Evolutionary conservation across 2,329 filamentous ascomycete species (phyloP).

Genomic region (Ilyonectria robusta): DNA sequence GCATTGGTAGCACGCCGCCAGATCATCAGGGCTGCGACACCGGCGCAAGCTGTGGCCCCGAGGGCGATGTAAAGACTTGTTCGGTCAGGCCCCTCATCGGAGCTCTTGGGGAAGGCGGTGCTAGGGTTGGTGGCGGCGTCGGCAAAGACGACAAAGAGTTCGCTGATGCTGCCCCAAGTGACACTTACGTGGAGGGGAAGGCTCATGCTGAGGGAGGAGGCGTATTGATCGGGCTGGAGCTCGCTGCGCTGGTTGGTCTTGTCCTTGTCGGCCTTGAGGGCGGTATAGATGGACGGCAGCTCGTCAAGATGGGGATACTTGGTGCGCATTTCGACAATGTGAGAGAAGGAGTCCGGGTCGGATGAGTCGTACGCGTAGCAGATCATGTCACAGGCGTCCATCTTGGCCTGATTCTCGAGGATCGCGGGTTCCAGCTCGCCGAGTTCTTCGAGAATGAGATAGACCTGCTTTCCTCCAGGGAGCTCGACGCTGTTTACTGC

Average conservation of each 20-base stretch:
- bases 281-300: conserved; percentile 92
- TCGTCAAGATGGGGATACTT: conserved; percentile 88
- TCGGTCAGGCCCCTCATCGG: conserved; percentile 87
- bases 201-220: conserved; percentile 86
- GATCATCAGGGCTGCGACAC: conserved; percentile 75
- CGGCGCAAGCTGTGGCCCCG: conserved; percentile 78
- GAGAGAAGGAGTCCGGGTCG: conserved; percentile 94
- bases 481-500: conserved; percentile 98
- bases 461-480: conserved; percentile 95
- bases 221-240: conserved; percentile 93
- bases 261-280: conserved; percentile 94
- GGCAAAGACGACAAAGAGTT: conserved; percentile 92
- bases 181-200: conserved; percentile 95
- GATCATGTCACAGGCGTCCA: conserved; percentile 93
- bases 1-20: conserved; percentile 72
- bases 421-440: conserved; percentile 96
- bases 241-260: conserved; percentile 97
- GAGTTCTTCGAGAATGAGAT: conserved; percentile 94
- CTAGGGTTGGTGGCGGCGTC: conserved; percentile 93
- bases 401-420: conserved; percentile 89
- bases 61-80: conserved; percentile 89
- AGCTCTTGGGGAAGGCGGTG: conserved; percentile 88
- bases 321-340: conserved; percentile 85
- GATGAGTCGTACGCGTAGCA: conserved; percentile 98
- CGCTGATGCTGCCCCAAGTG: conserved; percentile 93